Percentiles rank a stretch among this genome's conserved stretches.
These are phyloP conservation scores for Cladosporium cucumerinum DNA, from an alignment of 2,329 filamentous ascomycete genomes.

Conservation along the genomic window DNA sequence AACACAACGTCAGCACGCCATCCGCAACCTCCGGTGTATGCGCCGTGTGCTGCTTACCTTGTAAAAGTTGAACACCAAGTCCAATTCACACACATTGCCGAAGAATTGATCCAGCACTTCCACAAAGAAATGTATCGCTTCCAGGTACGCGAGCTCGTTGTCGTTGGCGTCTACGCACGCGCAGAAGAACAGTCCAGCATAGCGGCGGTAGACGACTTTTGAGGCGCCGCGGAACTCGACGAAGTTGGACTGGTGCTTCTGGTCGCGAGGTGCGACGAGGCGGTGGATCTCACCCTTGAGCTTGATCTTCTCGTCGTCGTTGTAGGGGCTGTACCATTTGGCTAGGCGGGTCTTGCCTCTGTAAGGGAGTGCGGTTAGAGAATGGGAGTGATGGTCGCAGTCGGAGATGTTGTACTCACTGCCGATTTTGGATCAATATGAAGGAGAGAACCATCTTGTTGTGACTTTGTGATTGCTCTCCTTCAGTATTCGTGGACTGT, in stretches of 20 bases:
- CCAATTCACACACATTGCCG: constrained; percentile 97
- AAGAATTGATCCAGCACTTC: constrained; percentile 98
- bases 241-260: constrained; percentile 99
- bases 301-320: constrained; percentile 98
- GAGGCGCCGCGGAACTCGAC: constrained; percentile 85
- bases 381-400: not conserved
- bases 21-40: not conserved
- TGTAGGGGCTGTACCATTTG: constrained; percentile 99
- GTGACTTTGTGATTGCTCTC: not conserved
- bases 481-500: not conserved
- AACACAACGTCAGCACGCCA: constrained; percentile 8
- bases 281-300: constrained; percentile 99
- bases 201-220: constrained; percentile 95
- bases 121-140: constrained; percentile 99
- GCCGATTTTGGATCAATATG: constrained; percentile 84
- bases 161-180: constrained; percentile 98
- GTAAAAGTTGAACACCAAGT: constrained; percentile 74
- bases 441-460: constrained; percentile 68
- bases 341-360: constrained; percentile 98
- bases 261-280: constrained; percentile 93
- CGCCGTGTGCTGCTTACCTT: constrained; percentile 50
- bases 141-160: constrained; percentile 93
- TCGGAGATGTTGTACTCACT: constrained; percentile 53
- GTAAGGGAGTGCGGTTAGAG: constrained; percentile 20
- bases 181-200: constrained; percentile 98